Percentiles rank a stretch among this genome's conserved stretches.
phyloP scores from a whole-genome alignment of 1,284 basidiomycete genomes.

The Trichosporon inkin region DNA sequence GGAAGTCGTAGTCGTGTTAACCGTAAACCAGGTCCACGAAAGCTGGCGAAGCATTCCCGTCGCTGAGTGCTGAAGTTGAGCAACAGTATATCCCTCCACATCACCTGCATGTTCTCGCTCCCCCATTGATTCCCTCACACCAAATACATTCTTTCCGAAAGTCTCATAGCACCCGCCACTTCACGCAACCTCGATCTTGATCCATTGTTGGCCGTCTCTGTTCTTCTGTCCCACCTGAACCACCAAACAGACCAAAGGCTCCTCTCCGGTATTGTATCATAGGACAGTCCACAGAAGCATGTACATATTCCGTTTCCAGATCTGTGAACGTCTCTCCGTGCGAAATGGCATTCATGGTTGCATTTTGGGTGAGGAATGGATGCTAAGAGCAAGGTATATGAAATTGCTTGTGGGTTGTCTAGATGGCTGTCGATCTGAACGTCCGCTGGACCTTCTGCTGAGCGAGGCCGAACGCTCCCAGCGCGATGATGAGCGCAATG shows the following conservation, averaged over 20 bases:
- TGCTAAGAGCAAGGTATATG: too few relatives aligned
- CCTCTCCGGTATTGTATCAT: not conserved
- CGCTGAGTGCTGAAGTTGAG: not conserved
- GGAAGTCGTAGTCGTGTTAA: not conserved
- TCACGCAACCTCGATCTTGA: too few relatives aligned
- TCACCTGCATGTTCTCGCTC: too few relatives aligned
- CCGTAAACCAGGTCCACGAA: not conserved
- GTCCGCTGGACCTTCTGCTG: conserved; percentile 47
- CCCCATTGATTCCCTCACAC: too few relatives aligned
- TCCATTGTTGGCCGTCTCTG: too few relatives aligned
- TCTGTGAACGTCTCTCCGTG: not conserved
- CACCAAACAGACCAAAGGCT: not conserved
- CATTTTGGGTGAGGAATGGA: too few relatives aligned
- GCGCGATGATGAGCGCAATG: conserved; percentile 49
- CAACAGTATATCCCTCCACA: too few relatives aligned
- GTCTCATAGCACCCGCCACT: too few relatives aligned
- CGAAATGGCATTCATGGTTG: not conserved
- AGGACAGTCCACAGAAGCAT: not conserved
- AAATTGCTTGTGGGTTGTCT: not conserved
- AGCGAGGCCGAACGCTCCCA: conserved; percentile 41
- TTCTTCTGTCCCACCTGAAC: not conserved
- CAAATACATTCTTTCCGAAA: too few relatives aligned
- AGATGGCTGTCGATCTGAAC: conserved; percentile 37
- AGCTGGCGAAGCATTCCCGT: not conserved
- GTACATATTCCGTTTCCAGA: not conserved